phyloP scores from a whole-genome alignment of 208 protist species.

The Wallacemonas sp. region DNA sequence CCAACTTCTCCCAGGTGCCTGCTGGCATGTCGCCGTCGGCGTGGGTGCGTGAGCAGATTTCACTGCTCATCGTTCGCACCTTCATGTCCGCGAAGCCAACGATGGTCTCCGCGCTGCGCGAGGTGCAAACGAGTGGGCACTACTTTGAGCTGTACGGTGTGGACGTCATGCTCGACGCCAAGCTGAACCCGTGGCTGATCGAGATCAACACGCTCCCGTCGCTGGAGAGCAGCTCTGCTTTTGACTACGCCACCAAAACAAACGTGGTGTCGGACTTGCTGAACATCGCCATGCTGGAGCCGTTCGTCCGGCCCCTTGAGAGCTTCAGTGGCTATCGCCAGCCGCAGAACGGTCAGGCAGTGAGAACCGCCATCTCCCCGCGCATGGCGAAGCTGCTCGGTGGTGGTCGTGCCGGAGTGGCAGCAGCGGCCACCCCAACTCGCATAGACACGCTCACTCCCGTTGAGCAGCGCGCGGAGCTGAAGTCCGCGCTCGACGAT shows the following conservation, averaged over 20 bases:
- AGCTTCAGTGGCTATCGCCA: background rate
- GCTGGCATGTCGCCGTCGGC: constrained; percentile 23
- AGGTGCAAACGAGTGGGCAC: constrained; percentile 30
- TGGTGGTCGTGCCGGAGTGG: too few relatives aligned
- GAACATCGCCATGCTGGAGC: constrained; percentile 83
- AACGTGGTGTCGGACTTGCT: constrained; percentile 88
- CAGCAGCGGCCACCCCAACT: too few relatives aligned
- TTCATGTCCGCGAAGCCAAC: constrained; percentile 55
- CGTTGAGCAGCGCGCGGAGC: constrained; percentile 40
- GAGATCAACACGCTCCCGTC: constrained; percentile 94
- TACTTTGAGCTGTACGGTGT: constrained; percentile 94
- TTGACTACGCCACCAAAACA: constrained; percentile 90
- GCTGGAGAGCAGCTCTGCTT: constrained; percentile 80
- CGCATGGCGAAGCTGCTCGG: constrained; percentile 18
- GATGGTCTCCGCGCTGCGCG: constrained; percentile 24
- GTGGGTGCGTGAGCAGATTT: constrained; percentile 60
- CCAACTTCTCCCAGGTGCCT: background rate
- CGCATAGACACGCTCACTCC: constrained; percentile 21
- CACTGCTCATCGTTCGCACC: constrained; percentile 69
- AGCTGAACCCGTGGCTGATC: constrained; percentile 77
- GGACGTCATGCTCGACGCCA: constrained; percentile 87
- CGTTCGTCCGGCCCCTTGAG: constrained; percentile 45
- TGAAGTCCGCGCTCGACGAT: constrained; percentile 56
- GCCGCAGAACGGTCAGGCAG: background rate
- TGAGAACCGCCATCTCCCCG: constrained; percentile 3